Evolutionary conservation across 495 filamentous ascomycete genomes (phyloP).

Genomic region (Lasiosphaeria hispida): DNA sequence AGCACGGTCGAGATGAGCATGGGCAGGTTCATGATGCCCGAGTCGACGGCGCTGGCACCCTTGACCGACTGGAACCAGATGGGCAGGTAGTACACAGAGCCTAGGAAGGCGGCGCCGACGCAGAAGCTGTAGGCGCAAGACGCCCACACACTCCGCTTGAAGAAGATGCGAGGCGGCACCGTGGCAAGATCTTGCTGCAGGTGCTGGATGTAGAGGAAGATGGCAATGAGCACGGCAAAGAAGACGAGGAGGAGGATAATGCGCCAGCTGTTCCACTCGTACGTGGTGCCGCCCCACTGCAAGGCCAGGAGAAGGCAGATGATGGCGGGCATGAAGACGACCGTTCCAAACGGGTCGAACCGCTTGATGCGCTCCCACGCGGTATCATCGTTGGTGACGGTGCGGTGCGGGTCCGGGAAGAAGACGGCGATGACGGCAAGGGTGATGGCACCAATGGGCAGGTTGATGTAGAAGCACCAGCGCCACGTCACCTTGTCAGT

Average conservation of each 20-base stretch:
- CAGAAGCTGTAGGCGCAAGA: constrained; percentile 53
- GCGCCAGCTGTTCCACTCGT: constrained; percentile 62
- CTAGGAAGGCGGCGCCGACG: constrained; percentile 63
- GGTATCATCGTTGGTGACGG: constrained; percentile 36
- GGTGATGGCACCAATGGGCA: constrained; percentile 68
- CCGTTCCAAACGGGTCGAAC: constrained; percentile 66
- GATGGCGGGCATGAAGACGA: constrained; percentile 68
- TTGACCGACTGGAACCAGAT: constrained; percentile 91
- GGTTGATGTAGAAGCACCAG: constrained; percentile 83
- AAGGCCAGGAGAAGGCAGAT: constrained; percentile 74
- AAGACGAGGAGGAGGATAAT: constrained; percentile 71
- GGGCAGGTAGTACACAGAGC: constrained; percentile 71
- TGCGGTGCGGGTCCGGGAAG: constrained; percentile 47
- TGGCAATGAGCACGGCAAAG: constrained; percentile 62
- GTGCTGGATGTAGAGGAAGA: constrained; percentile 62
- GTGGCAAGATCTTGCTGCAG: constrained; percentile 66
- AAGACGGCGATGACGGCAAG: constrained; percentile 60
- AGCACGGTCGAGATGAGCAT: constrained; percentile 65
- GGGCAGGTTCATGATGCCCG: constrained; percentile 76
- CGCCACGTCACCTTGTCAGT: constrained; percentile 65
- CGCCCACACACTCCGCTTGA: constrained; percentile 64
- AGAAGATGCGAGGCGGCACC: constrained; percentile 66
- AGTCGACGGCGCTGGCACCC: constrained; percentile 61
- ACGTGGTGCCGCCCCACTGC: constrained; percentile 78
- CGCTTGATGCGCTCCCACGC: constrained; percentile 50